phyloP scores from a whole-genome alignment of 371 early-diverging fungal genomes.

The Saksenaea vasiformis region DNA sequence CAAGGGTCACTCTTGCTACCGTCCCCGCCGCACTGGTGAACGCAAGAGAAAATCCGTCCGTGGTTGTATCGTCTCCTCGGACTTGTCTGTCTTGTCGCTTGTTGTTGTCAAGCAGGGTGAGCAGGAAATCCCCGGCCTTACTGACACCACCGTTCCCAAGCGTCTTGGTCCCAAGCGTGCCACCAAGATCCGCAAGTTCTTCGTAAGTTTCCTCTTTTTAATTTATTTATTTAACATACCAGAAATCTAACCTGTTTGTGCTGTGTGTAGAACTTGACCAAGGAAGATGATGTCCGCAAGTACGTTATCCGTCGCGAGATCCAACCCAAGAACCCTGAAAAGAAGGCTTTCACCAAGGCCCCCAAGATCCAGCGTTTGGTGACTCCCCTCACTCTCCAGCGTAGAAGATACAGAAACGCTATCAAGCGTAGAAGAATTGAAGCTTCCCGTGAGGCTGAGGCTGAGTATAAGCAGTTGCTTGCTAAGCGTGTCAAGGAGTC shows the following conservation, averaged over 20 bases:
- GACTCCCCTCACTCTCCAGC: conserved; percentile 94
- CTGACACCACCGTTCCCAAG: conserved; percentile 92
- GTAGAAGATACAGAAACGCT: conserved; percentile 86
- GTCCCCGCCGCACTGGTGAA: conserved; percentile 97
- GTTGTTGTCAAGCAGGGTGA: conserved; percentile 98
- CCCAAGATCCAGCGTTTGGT: conserved; percentile 97
- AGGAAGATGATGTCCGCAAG: conserved; percentile 98
- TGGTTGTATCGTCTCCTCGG: conserved; percentile 98
- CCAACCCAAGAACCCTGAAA: conserved; percentile 81
- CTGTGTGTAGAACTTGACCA: conserved; percentile 68
- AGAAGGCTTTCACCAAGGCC: conserved; percentile 95
- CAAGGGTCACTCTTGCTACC: conserved; percentile 99
- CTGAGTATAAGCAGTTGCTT: conserved; percentile 92
- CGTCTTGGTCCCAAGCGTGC: conserved; percentile 99
- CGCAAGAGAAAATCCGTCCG: conserved; percentile 99
- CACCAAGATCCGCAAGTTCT: conserved; percentile 98
- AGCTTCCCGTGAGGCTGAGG: conserved; percentile 85
- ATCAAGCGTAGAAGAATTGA: conserved; percentile 83
- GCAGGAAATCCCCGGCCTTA: conserved; percentile 94
- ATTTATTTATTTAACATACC: not conserved
- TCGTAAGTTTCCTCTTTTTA: conserved; percentile 58
- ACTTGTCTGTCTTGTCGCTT: conserved; percentile 94
- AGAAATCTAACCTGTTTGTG: not conserved
- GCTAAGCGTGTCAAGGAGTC: conserved; percentile 93
- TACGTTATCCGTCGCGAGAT: conserved; percentile 98